Conservation (phyloP, 2,329 filamentous ascomycete species). For the Drechslerella dactyloides region DNA sequence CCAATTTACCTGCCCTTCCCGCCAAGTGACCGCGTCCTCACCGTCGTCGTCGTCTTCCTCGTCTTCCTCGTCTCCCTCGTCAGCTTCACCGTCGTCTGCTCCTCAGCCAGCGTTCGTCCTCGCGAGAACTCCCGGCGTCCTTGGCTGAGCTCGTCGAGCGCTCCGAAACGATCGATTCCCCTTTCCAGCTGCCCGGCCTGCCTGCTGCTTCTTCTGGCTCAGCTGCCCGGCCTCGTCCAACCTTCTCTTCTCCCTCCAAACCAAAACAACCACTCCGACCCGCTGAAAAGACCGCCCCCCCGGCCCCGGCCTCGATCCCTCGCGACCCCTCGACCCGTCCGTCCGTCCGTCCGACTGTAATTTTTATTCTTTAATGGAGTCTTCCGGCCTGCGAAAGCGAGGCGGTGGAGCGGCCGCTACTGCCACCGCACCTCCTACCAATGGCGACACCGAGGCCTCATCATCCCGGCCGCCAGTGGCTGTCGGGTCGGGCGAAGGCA, state of each 20-base stretch:
- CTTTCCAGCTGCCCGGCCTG: slow-evolving; percentile 3
- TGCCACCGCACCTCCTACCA: slow-evolving; percentile 69
- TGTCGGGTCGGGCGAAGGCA: slow-evolving; percentile 69
- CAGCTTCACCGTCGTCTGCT: not conserved
- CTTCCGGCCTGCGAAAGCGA: slow-evolving; percentile 57
- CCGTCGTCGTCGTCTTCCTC: not conserved
- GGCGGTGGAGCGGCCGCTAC: slow-evolving; percentile 69
- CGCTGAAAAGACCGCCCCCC: not conserved
- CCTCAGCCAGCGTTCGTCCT: no score
- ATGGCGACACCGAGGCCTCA: slow-evolving; percentile 70
- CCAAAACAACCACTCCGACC: not conserved
- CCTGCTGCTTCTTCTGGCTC: slow-evolving; percentile 1
- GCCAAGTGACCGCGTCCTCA: no score
- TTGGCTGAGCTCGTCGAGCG: not conserved
- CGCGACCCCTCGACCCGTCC: slow-evolving; percentile 1
- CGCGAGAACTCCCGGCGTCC: not conserved
- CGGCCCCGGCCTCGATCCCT: not conserved
- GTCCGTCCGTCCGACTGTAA: slow-evolving; percentile 4
- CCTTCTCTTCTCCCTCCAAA: slow-evolving; percentile 9
- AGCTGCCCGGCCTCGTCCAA: not conserved
- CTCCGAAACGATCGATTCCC: slow-evolving; percentile 2
- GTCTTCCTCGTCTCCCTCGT: not conserved
- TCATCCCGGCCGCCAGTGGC: slow-evolving; percentile 65
- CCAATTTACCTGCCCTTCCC: no score
- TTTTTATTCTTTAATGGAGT: slow-evolving; percentile 40